Conservation (phyloP, 176 grass and related monocot genomes). For the Bolboschoenus planiculmis region DNA sequence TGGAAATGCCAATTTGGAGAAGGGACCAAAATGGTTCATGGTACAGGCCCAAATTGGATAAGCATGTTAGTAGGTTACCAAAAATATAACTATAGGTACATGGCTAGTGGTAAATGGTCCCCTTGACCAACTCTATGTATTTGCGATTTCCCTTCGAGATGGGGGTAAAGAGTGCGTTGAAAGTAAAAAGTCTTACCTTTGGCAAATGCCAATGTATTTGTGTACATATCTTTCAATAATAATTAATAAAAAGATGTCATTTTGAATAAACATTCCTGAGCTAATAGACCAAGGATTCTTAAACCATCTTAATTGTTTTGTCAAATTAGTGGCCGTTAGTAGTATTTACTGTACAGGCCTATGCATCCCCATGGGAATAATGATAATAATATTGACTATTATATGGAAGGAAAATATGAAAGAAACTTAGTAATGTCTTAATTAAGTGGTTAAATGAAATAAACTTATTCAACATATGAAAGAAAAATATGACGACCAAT, state of each 20-base stretch:
- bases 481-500: not conserved
- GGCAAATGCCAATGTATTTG: conserved; percentile 51
- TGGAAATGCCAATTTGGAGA: conserved; percentile 28
- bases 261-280: not conserved
- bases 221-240: not conserved
- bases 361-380: not conserved
- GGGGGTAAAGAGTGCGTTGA: conserved; percentile 38
- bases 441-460: not conserved
- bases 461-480: not conserved
- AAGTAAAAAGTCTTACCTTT: conserved; percentile 76
- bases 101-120: conserved; percentile 34
- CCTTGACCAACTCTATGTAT: conserved; percentile 42
- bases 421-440: too few relatives aligned
- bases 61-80: conserved; percentile 24
- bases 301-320: not conserved
- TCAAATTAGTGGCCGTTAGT: not conserved
- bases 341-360: not conserved
- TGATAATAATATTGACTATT: too few relatives aligned
- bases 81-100: conserved; percentile 28
- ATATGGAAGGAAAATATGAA: too few relatives aligned
- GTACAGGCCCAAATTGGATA: conserved; percentile 35
- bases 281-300: not conserved
- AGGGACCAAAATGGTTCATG: not conserved
- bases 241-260: not conserved
- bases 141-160: conserved; percentile 29